Percentiles rank a stretch among this genome's conserved stretches.
Conservation (phyloP, 1,284 basidiomycete species). For the Grifola frondosa region DNA sequence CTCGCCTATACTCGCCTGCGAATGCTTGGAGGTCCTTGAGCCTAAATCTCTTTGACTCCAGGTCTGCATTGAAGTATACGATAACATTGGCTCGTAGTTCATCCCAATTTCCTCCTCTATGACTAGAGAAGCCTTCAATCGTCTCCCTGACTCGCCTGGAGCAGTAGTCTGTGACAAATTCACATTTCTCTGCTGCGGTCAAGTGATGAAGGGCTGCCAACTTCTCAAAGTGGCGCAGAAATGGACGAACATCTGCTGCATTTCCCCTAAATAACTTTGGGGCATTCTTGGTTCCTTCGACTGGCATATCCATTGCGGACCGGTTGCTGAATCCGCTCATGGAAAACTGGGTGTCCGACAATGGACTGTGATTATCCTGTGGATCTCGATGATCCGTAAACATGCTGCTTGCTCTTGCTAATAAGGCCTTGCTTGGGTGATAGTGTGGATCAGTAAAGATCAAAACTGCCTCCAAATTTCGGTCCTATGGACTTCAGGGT, state of each 20-base stretch:
- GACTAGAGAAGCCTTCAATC: conserved; percentile 1
- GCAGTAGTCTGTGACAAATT: conserved; percentile 3
- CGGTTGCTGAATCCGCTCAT: too few relatives aligned
- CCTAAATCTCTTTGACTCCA: conserved; percentile 2
- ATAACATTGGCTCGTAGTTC: conserved; percentile 1
- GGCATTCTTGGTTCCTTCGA: conserved; percentile 1
- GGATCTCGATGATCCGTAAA: too few relatives aligned
- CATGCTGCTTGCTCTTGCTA: too few relatives aligned
- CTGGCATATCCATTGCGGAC: conserved; percentile 2
- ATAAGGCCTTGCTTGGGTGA: too few relatives aligned
- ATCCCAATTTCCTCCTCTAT: background rate
- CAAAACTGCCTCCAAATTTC: too few relatives aligned
- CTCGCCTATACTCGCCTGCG: background rate
- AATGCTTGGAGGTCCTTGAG: background rate
- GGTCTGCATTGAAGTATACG: conserved; percentile 6
- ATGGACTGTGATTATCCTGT: too few relatives aligned
- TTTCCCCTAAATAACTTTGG: conserved; percentile 3
- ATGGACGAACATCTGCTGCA: background rate
- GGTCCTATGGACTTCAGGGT: too few relatives aligned
- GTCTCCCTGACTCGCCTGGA: conserved; percentile 1
- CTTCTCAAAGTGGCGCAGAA: conserved; percentile 3
- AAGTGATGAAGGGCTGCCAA: conserved; percentile 2
- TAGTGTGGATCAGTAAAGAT: too few relatives aligned
- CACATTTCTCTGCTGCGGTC: conserved; percentile 3
- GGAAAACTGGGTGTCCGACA: too few relatives aligned